Percentiles rank a stretch among this genome's conserved stretches.
Conservation (phyloP, 768 basidiomycete species). For the Calocera viscosa region DNA sequence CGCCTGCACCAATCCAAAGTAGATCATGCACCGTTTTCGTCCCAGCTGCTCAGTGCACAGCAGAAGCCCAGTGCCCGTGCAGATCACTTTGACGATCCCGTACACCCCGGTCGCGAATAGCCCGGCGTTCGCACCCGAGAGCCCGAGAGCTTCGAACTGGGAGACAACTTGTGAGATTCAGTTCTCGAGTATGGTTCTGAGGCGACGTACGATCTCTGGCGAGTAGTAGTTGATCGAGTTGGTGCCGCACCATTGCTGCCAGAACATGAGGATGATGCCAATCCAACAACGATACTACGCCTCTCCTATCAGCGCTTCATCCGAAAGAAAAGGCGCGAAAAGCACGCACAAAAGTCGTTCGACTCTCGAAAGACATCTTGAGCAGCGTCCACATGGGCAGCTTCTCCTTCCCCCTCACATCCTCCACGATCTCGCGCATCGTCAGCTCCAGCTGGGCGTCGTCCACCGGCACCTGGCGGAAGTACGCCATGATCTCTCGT, state of each 20-base stretch:
- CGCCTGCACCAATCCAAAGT: constrained; percentile 40
- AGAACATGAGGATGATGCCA: constrained; percentile 38
- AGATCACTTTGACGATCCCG: constrained; percentile 50
- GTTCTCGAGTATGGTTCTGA: not conserved
- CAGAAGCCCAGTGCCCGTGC: constrained; percentile 54
- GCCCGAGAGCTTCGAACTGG: constrained; percentile 50
- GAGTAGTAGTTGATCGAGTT: constrained; percentile 47
- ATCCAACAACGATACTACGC: constrained; percentile 43
- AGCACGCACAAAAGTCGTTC: not conserved
- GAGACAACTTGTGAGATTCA: not conserved
- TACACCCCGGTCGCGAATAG: constrained; percentile 65
- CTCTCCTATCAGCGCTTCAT: constrained; percentile 58
- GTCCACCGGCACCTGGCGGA: constrained; percentile 37
- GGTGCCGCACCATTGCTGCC: constrained; percentile 39
- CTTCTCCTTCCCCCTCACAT: constrained; percentile 32
- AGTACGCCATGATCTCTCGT: constrained; percentile 47
- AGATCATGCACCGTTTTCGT: constrained; percentile 42
- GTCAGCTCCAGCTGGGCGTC: constrained; percentile 36
- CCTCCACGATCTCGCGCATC: constrained; percentile 53
- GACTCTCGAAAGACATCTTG: constrained; percentile 5
- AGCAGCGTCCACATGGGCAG: constrained; percentile 25
- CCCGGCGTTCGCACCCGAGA: constrained; percentile 43
- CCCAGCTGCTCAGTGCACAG: constrained; percentile 56
- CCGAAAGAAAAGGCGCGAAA: constrained; percentile 20
- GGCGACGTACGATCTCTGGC: constrained; percentile 29